phyloP scores from a whole-genome alignment of 2,329 filamentous ascomycete species.

The Fusarium sp. region DNA sequence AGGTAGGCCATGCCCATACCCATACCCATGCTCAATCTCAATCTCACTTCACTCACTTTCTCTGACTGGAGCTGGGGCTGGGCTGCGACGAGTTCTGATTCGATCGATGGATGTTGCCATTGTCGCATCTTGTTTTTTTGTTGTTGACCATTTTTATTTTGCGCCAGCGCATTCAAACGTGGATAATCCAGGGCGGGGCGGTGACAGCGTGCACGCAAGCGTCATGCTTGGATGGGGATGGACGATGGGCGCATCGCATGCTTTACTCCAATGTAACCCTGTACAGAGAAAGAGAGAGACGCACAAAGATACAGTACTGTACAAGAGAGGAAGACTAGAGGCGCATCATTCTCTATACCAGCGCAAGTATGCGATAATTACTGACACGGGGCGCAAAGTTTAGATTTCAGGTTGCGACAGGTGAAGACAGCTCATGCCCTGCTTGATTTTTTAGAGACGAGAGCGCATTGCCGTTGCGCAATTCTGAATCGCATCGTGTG shows the following conservation, averaged over 20 bases:
- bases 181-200: constrained; percentile 44
- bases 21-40: constrained; percentile 12
- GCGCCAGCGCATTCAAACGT: constrained; percentile 46
- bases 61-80: constrained; percentile 24
- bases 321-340: not conserved
- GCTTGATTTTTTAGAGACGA: not conserved
- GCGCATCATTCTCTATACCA: constrained; percentile 29
- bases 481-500: constrained; percentile 40
- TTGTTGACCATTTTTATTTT: constrained; percentile 46
- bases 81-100: constrained; percentile 46
- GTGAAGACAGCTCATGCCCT: not conserved
- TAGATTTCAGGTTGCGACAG: not conserved
- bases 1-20: constrained; percentile 8
- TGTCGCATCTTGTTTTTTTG: constrained; percentile 45
- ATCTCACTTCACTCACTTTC: constrained; percentile 1
- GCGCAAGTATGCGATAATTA: constrained; percentile 10
- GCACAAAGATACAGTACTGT: not conserved
- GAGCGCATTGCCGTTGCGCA: constrained; percentile 38
- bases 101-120: constrained; percentile 33
- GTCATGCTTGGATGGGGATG: constrained; percentile 46
- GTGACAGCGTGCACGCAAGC: constrained; percentile 48
- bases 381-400: not conserved
- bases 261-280: constrained; percentile 40
- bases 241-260: constrained; percentile 45
- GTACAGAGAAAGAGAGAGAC: constrained; percentile 4